These are phyloP conservation scores for Beauveria pseudobassiana DNA, from an alignment of 2,329 filamentous ascomycete species.

Conservation along the genomic window DNA sequence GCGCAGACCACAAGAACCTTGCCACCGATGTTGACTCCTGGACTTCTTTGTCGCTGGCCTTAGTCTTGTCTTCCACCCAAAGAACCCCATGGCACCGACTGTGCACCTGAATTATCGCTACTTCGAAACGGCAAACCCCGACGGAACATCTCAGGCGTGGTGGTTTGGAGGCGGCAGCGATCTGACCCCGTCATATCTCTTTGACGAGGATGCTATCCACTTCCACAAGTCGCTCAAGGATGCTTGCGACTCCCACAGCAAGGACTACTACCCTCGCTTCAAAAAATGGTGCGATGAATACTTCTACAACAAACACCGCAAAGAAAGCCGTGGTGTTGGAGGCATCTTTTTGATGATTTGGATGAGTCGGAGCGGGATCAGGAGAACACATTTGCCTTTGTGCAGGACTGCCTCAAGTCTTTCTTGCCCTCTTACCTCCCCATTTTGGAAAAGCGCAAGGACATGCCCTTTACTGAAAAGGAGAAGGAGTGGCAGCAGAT, in stretches of 20 bases:
- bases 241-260: constrained; percentile 88
- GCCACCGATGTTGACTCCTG: constrained; percentile 70
- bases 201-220: constrained; percentile 93
- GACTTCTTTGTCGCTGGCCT: constrained; percentile 94
- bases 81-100: constrained; percentile 94
- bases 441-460: constrained; percentile 80
- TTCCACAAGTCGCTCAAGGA: constrained; percentile 94
- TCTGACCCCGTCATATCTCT: constrained; percentile 86
- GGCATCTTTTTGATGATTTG: constrained; percentile 99
- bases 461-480: constrained; percentile 78
- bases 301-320: constrained; percentile 87
- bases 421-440: constrained; percentile 90
- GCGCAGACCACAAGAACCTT: constrained; percentile 87
- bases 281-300: constrained; percentile 99
- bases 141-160: constrained; percentile 79
- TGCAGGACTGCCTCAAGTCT: constrained; percentile 74
- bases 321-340: constrained; percentile 78
- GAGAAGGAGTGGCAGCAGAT: constrained; percentile 98
- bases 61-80: constrained; percentile 86
- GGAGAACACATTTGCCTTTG: constrained; percentile 84
- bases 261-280: constrained; percentile 85
- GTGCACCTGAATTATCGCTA: constrained; percentile 98
- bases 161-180: constrained; percentile 98
- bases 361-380: constrained; percentile 80
- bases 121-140: constrained; percentile 87